phyloP scores from a whole-genome alignment of 176 grass and related monocot species.

The Avena atlantica region DNA sequence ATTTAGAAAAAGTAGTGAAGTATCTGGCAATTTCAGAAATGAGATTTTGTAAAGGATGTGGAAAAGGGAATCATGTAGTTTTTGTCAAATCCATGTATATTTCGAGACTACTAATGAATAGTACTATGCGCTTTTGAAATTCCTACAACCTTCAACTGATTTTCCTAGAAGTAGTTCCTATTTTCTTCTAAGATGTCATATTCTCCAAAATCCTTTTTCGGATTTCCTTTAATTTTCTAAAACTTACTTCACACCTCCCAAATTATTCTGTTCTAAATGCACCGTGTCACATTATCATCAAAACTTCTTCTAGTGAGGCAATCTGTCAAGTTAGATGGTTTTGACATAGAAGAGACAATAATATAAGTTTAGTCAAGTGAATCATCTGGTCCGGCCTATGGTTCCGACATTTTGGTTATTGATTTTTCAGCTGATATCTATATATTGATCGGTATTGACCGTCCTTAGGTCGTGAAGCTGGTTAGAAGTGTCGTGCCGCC shows the following conservation, averaged over 20 bases:
- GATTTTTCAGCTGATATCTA: background rate
- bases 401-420: background rate
- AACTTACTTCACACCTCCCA: background rate
- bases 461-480: constrained; percentile 57
- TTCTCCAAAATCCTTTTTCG: background rate
- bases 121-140: background rate
- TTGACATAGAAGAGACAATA: background rate
- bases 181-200: background rate
- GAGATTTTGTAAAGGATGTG: background rate
- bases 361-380: background rate
- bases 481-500: constrained; percentile 59
- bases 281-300: background rate
- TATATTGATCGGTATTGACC: background rate
- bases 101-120: background rate
- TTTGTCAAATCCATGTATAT: background rate
- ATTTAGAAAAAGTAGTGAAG: background rate
- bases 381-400: too few relatives aligned
- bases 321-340: background rate
- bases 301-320: background rate
- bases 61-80: background rate
- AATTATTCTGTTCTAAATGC: background rate
- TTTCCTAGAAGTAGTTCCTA: too few relatives aligned
- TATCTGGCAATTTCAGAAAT: background rate
- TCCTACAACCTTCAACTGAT: background rate
- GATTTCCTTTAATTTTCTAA: background rate